Evolutionary conservation across 176 grass and related monocot genomes (phyloP), one percentile per base, ranked within the genome.

Genomic region (Carex kokanica): DNA sequence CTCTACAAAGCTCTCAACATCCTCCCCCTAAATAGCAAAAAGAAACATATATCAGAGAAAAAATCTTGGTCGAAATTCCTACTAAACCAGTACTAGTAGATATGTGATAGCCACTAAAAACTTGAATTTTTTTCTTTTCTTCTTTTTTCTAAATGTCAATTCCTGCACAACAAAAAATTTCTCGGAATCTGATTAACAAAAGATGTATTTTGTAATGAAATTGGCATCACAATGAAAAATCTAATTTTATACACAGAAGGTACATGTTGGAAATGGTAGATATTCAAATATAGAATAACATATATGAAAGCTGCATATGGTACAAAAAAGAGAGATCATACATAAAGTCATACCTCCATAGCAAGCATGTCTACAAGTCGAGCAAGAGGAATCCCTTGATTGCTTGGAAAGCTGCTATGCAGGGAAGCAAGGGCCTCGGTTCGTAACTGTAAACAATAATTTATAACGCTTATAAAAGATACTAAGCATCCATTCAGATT

Each of bases 371-470:
- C 82, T 60, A 93, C 88, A 82, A 88, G 79, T 52, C 86, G 88
- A 63, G 89, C 84, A 85, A 98, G 86, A 75, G 96, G 96, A 17
- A 98, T 98, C 66, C 95, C 95, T 88, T 95, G 95, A 25, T 85
- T 91, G 82, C 72, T 98, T 79, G 87, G 93, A 80, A 98, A 90
- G 88, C 95, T 84, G 85, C 91, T 88, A 52, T 98, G 87, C 74
- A 98, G 86, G 73, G 88, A 91, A 86, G 93, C 92, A 66, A 98
- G 91, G 1, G 95, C 92, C 83, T 95, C 90, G 74, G 84, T 98
- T 88, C 95, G 90, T 85, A 98, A 57, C 95, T 98, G 95, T 73
- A 68, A 80, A 81, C 51, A 85, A 36, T 70, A 29, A 55, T 56
- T 56, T 56, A 56, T 78, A 78, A 34, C 6, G 8, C 6, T 77